Evolutionary conservation across 176 grass and related monocot species (phyloP).

Genomic region (Ampelocalamus luodianensis): DNA sequence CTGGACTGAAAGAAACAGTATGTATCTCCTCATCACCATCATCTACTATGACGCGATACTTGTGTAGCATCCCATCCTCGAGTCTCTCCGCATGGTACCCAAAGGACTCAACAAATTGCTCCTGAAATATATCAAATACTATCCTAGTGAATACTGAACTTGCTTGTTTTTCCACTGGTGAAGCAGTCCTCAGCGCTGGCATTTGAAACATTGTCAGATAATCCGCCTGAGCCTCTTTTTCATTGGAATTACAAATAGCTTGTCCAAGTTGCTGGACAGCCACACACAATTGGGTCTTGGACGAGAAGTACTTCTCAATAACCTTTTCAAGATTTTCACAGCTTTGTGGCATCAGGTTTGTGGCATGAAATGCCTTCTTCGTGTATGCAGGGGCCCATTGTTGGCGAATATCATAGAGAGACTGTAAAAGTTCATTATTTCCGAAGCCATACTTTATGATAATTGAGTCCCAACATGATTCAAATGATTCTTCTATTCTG

Average conservation of each 20-base stretch:
- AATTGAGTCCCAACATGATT: slow-evolving; percentile 67
- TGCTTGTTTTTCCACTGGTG: slow-evolving; percentile 82
- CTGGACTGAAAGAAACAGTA: slow-evolving; percentile 63
- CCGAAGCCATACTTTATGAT: slow-evolving; percentile 61
- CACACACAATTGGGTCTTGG: slow-evolving; percentile 63
- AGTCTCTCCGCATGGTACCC: slow-evolving; percentile 83
- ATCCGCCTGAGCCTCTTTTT: slow-evolving; percentile 71
- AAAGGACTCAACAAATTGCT: slow-evolving; percentile 87
- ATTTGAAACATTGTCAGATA: slow-evolving; percentile 76
- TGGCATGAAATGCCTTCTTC: slow-evolving; percentile 71
- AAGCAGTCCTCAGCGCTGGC: slow-evolving; percentile 67
- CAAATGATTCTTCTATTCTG: slow-evolving; percentile 71
- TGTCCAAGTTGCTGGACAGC: slow-evolving; percentile 68
- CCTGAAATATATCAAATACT: slow-evolving; percentile 84
- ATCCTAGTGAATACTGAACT: slow-evolving; percentile 69
- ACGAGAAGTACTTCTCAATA: slow-evolving; percentile 67
- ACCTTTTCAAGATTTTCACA: slow-evolving; percentile 67
- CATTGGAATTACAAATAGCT: slow-evolving; percentile 59
- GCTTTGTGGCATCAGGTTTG: slow-evolving; percentile 51
- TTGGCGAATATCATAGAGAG: slow-evolving; percentile 69
- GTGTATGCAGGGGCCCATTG: slow-evolving; percentile 78
- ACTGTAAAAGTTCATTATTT: slow-evolving; percentile 72
- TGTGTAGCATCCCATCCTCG: slow-evolving; percentile 63
- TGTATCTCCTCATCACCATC: slow-evolving; percentile 61
- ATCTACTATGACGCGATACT: slow-evolving; percentile 49